Evolutionary conservation across 257 asterid genomes (phyloP), one percentile per base, ranked within the genome.

Genomic region (Gardenia jasminoides): DNA sequence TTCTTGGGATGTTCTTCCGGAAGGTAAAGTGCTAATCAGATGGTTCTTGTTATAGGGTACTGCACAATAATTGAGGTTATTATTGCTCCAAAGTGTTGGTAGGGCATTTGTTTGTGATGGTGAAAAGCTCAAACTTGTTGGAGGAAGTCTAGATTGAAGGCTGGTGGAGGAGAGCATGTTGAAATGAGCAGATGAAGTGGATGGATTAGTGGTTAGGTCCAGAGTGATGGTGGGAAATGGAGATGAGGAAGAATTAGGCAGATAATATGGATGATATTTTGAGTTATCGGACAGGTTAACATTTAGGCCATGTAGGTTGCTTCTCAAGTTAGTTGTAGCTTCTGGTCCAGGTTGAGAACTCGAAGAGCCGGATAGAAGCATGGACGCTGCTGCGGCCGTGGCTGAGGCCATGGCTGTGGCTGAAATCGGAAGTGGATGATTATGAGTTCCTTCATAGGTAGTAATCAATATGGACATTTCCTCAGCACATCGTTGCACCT

Each of bases 361-460:
- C 56, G 97, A 80, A 62, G 98, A 87, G 79, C 95, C 94, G 22
- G 98, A 90, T 82, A 94, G 91, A 86, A 94, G 96, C 97, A 93
- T 91, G 86, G 97, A 87, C 4, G 96, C 98, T 12, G 98, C 98
- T 1, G 98, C 98, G 0, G 98, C 88, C 62, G 98, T 94, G 75
- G 98, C 88, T 84, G 98, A 91, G 66, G 97, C 98, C 98, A 94
- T 91, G 50, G 97, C 97, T 12, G 97, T 90, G 84, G 98, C 98
- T 4, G 97, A 83, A 50, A 80, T 66, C 9, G 98, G 95, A 31
- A 94, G 90, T 56, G 97, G 93, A 81, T 94, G 98, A 89, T 92
- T 89, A 82, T 94, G 99, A 0, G 84, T 87, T 78, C 99, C 99
- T 89, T 94, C 97, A 47, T 94, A 94, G 52, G 98, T 94, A 30